These are phyloP conservation scores for Penicillium sp. DNA, from an alignment of 2,329 filamentous ascomycete species.

Conservation along the genomic window DNA sequence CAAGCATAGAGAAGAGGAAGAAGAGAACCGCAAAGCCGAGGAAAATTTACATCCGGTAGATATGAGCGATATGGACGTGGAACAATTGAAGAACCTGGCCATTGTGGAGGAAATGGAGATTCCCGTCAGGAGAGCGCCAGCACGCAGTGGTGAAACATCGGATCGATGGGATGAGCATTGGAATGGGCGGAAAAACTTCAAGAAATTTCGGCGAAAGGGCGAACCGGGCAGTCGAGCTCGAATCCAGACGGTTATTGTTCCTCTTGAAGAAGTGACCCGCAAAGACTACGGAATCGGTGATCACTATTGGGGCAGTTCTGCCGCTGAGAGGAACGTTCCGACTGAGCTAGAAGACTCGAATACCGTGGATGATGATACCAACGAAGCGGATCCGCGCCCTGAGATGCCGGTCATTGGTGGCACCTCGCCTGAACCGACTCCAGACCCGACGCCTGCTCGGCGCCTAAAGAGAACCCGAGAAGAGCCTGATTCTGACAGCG, in stretches of 20 bases:
- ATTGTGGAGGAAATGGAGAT: slow-evolving; percentile 75
- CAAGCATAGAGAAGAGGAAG: slow-evolving; percentile 58
- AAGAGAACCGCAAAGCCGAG: slow-evolving; percentile 36
- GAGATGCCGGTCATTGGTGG: slow-evolving; percentile 9
- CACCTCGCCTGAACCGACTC: slow-evolving; percentile 14
- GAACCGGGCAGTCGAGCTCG: slow-evolving; percentile 39
- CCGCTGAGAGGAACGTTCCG: slow-evolving; percentile 22
- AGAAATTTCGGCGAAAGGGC: slow-evolving; percentile 62
- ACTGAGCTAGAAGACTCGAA: slow-evolving; percentile 20
- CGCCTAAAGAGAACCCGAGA: slow-evolving; percentile 37
- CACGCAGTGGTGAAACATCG: slow-evolving; percentile 40
- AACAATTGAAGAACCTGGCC: slow-evolving; percentile 67
- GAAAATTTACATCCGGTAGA: slow-evolving; percentile 53
- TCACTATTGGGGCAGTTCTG: slow-evolving; percentile 60
- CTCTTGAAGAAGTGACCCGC: slow-evolving; percentile 65
- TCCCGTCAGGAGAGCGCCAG: slow-evolving; percentile 32
- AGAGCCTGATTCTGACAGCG: slow-evolving; percentile 52
- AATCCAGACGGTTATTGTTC: slow-evolving; percentile 60
- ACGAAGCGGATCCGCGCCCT: slow-evolving; percentile 9
- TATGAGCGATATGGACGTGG: slow-evolving; percentile 64
- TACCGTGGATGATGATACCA: slow-evolving; percentile 3
- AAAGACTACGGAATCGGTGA: slow-evolving; percentile 72
- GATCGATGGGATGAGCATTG: slow-evolving; percentile 80
- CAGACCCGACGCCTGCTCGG: slow-evolving; percentile 22
- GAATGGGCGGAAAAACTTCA: slow-evolving; percentile 96